Evolutionary conservation across 2,329 filamentous ascomycete genomes (phyloP), one percentile per base, ranked within the genome.

Genomic region (Diplocarpon rosae): DNA sequence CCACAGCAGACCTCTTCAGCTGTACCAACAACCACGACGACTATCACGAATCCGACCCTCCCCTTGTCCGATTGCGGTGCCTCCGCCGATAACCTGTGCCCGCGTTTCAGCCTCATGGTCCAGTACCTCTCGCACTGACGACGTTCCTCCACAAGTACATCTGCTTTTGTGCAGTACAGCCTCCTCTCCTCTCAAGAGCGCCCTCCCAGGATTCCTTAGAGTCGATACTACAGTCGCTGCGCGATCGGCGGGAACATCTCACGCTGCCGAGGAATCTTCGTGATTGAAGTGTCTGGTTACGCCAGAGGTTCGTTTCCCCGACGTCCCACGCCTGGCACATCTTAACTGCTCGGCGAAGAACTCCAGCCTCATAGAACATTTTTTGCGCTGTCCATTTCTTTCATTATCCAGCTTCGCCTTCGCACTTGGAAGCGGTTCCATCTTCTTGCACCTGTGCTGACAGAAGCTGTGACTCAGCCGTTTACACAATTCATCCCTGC

Each of bases 211-310:
- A 16, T n/a, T 29, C 24, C 28, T 34, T 16, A 29, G 35, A 13
- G 14, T 31, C 32, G 41, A 15, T 35, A 30, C 34, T 15, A 24
- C 37, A 34, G 13, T 31, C 16, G 27, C 33, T 46, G 37, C 30
- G 43, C 47, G 43, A 43, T 41, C 46, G 45, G 43, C 40, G 37
- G 43, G 44, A 41, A 40, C 34, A 49, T 5, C 40, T 46, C 47
- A 46, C 38, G 39, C 43, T 32, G 33, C 38, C 28, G 29, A 16
- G 34, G 29, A 37, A 17, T 29, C 43, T 33, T 24, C 37, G 17
- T 30, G 35, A 28, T 34, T 47, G 36, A 47, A 32, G 20, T 24
- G 20, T 24, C 20, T 24, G 20, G 14, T 16, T 36, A 37, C 37
- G 27, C 12, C 28, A 34, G 16, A 46, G 43, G 43, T 46, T 41